These are phyloP conservation scores for Aspergillus ostianus DNA, from an alignment of 495 filamentous ascomycete genomes.

Conservation along the genomic window DNA sequence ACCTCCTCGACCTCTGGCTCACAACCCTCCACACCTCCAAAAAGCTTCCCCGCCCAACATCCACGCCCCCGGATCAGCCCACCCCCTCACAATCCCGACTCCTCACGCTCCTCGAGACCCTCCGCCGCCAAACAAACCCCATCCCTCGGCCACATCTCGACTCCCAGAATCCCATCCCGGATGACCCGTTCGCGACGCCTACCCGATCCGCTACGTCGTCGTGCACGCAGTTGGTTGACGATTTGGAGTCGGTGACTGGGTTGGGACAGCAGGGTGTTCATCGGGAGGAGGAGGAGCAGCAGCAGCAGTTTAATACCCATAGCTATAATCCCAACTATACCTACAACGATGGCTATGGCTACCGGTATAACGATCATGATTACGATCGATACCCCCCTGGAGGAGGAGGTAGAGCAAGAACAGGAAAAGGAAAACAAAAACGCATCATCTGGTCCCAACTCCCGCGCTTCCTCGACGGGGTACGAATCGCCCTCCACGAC, in stretches of 20 bases:
- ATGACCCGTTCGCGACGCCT: not conserved
- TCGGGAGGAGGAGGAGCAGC: too few species aligned
- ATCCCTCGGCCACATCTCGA: not conserved
- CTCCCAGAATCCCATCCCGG: not conserved
- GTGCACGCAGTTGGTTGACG: too few species aligned
- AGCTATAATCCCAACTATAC: too few species aligned
- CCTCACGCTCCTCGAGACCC: conserved; percentile 1
- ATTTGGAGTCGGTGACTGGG: too few species aligned
- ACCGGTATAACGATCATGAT: too few species aligned
- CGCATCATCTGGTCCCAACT: conserved; percentile 4
- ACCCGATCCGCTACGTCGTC: too few species aligned
- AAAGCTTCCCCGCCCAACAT: conserved; percentile 13
- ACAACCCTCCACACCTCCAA: conserved; percentile 9
- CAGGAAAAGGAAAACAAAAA: not conserved
- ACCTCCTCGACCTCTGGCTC: conserved; percentile 13
- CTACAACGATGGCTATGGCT: too few species aligned
- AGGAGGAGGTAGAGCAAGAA: too few species aligned
- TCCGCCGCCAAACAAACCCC: conserved; percentile 4
- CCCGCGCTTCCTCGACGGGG: conserved; percentile 6
- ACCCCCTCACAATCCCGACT: conserved; percentile 7
- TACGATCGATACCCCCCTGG: too few species aligned
- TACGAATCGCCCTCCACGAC: conserved; percentile 2
- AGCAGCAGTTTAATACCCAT: too few species aligned
- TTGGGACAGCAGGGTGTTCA: too few species aligned
- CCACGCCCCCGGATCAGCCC: conserved; percentile 12